Evolutionary conservation across 805 yeast genomes (phyloP), one percentile per base, ranked within the genome.

Genomic region (Yarrowia yakushimensis): DNA sequence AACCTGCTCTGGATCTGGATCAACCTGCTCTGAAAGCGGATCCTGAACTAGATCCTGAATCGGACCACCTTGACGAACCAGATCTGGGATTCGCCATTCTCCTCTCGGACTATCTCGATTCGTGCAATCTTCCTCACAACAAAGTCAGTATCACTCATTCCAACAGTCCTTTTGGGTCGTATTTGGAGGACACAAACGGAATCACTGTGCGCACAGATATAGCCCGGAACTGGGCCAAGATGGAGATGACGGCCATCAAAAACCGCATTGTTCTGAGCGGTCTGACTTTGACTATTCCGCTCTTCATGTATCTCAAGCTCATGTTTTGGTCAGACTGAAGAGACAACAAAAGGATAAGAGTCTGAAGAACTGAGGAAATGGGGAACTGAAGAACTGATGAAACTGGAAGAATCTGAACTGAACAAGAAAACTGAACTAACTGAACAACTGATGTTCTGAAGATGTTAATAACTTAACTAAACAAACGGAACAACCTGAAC

Each of bases 181-280:
- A 52, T 3, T 7, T 52, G 25, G 59, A 52, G 7, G 59, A 36
- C 42, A 36, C 36, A 17, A 52, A 25, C 30, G 43, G 43, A 4
- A 52, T 52, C 23, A 36, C 43, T 11, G 59, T 52, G n/a, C 28
- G 59, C 3, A 34, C 59, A 2, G 59, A 52, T n/a, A 52, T 52
- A 12, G 59, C 59, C 7, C 42, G 59, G 13, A 52, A 25, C 43
- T 52, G 59, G 59, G 59, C 59, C 25, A 52, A 52, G 31, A 52
- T 52, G 59, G 59, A 52, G n/a, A 52, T 52, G 59, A 33, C 42
- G 10, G 59, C 59, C 6, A 34, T 52, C 33, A 52, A 52, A 13
- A 52, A 52, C 33, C 20, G 59, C 3, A 52, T 52, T 7, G 43
- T 52, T 4, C 10, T 52, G 23, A 34, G 59, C 11, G 59, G 43